Percentiles rank a stretch among this genome's conserved stretches.
phyloP scores from a whole-genome alignment of 2,329 filamentous ascomycete species.

The Talaromyces atroroseus region DNA sequence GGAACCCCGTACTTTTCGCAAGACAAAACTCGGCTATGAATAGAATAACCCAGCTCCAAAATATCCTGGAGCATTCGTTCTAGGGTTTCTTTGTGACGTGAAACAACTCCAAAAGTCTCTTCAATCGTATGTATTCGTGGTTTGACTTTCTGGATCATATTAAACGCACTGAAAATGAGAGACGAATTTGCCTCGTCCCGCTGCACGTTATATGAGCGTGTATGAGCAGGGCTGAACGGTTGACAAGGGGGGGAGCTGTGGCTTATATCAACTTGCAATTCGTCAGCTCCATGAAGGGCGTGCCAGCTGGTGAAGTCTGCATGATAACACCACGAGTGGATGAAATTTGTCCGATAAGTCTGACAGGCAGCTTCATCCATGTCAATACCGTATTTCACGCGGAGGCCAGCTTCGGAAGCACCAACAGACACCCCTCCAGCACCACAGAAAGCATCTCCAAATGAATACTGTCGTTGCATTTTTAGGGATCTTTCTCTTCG shows the following conservation, averaged over 20 bases:
- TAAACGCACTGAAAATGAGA: conserved; percentile 42
- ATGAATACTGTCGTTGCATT: conserved; percentile 49
- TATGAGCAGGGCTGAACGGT: conserved; percentile 68
- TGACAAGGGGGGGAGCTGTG: conserved; percentile 77
- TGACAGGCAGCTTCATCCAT: conserved; percentile 50
- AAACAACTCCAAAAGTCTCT: conserved; percentile 66
- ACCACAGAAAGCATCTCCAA: conserved; percentile 68
- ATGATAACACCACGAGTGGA: conserved; percentile 27
- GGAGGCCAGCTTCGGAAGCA: conserved; percentile 54
- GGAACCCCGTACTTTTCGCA: conserved; percentile 47
- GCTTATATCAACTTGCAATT: conserved; percentile 57
- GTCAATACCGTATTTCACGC: conserved; percentile 61
- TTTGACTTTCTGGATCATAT: conserved; percentile 52
- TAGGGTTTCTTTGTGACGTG: conserved; percentile 53
- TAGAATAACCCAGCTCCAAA: conserved; percentile 60
- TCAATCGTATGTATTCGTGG: conserved; percentile 73
- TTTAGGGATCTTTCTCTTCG: neutral
- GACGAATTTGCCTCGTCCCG: conserved; percentile 65
- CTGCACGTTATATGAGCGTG: conserved; percentile 38
- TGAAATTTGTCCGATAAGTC: conserved; percentile 58
- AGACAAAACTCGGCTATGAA: conserved; percentile 61
- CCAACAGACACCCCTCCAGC: conserved; percentile 66
- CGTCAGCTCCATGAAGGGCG: conserved; percentile 21
- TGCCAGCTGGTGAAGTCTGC: conserved; percentile 44
- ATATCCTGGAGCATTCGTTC: conserved; percentile 54